Percentiles rank a stretch among this genome's conserved stretches.
Conservation (phyloP, 352 stramenopile species). For the Pythium aristosporum region DNA sequence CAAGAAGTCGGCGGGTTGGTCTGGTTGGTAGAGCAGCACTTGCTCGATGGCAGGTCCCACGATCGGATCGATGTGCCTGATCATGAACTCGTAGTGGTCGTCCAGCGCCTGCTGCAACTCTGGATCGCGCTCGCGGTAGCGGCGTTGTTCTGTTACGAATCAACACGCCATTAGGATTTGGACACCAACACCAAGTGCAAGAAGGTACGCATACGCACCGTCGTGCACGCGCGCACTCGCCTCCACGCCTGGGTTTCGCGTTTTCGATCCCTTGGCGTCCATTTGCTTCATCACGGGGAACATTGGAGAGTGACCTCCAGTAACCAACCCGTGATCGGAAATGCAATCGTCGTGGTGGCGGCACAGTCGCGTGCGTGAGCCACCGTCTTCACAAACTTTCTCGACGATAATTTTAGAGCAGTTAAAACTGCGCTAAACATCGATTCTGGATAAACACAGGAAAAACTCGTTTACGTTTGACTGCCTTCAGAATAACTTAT, state of each 20-base stretch:
- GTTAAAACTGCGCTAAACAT: too few relatives aligned
- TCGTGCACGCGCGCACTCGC: slow-evolving; percentile 50
- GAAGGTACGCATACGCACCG: slow-evolving; percentile 30
- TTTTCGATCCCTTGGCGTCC: slow-evolving; percentile 38
- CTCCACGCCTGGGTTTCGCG: slow-evolving; percentile 60
- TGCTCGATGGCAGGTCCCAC: slow-evolving; percentile 64
- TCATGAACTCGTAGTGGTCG: slow-evolving; percentile 72
- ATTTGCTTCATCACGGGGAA: slow-evolving; percentile 16
- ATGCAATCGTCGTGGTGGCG: neutral
- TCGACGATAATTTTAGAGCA: too few relatives aligned
- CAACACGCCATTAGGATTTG: slow-evolving; percentile 4
- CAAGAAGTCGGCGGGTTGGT: slow-evolving; percentile 71
- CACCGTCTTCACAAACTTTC: too few relatives aligned
- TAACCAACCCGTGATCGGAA: neutral
- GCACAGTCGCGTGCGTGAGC: too few relatives aligned
- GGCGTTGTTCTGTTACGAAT: slow-evolving; percentile 47
- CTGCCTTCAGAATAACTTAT: too few relatives aligned
- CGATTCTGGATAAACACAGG: too few relatives aligned
- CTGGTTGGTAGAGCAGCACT: slow-evolving; percentile 70
- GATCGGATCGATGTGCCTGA: slow-evolving; percentile 60
- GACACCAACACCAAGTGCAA: neutral
- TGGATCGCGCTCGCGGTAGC: slow-evolving; percentile 52
- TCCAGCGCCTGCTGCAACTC: slow-evolving; percentile 48
- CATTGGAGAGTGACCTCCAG: neutral
- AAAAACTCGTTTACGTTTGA: too few relatives aligned